Evolutionary conservation across 2,329 filamentous ascomycete genomes (phyloP).

Genomic region (Microdochium paspali): DNA sequence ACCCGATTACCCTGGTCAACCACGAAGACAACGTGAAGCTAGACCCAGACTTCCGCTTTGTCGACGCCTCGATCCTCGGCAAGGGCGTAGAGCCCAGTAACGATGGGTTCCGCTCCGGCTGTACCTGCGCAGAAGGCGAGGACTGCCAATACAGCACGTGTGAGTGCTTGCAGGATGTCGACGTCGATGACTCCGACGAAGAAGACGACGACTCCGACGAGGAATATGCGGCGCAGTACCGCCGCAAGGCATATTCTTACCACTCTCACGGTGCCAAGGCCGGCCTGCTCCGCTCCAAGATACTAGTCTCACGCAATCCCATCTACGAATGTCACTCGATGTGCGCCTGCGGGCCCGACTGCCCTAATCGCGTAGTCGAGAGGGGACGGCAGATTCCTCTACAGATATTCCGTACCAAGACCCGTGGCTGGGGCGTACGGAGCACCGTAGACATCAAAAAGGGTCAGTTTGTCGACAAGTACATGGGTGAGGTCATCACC

Average conservation of each 20-base stretch:
- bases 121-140: conserved; percentile 50
- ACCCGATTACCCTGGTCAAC: conserved; percentile 57
- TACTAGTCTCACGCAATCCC: conserved; percentile 44
- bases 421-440: conserved; percentile 70
- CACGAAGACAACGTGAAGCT: conserved; percentile 43
- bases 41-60: conserved; percentile 59
- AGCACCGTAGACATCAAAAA: conserved; percentile 53
- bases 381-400: conserved; percentile 61
- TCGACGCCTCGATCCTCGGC: conserved; percentile 50
- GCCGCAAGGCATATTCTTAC: conserved; percentile 50
- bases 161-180: conserved; percentile 50
- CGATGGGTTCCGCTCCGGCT: conserved; percentile 58
- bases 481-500: conserved; percentile 64
- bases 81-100: conserved; percentile 50
- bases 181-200: conserved; percentile 37
- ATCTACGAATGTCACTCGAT: conserved; percentile 75
- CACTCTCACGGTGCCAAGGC: conserved; percentile 41
- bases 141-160: conserved; percentile 62
- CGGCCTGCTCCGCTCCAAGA: conserved; percentile 40
- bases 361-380: conserved; percentile 70
- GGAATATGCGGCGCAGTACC: conserved; percentile 21
- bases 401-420: conserved; percentile 65
- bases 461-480: conserved; percentile 74
- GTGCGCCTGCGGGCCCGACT: conserved; percentile 55
- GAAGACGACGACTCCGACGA: conserved; percentile 43